Conservation (phyloP, 768 basidiomycete genomes). For the Hygrophorus pudorinus region DNA sequence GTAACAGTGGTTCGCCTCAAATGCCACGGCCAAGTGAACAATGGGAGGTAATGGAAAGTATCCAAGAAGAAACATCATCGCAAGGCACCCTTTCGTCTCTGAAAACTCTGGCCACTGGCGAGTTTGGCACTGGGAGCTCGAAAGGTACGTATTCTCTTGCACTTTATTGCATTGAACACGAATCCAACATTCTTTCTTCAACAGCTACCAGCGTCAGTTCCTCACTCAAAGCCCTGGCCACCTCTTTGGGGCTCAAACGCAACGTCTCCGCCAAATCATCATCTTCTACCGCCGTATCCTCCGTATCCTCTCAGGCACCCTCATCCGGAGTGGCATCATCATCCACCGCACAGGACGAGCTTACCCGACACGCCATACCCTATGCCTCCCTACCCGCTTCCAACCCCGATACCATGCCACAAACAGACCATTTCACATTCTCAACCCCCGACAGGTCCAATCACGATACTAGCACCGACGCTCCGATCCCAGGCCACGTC, state of each 20-base stretch:
- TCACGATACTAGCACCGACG: slow-evolving; percentile 8
- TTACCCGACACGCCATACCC: slow-evolving; percentile 30
- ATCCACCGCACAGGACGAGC: slow-evolving; percentile 23
- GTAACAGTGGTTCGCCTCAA: slow-evolving; percentile 7
- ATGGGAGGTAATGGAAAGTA: slow-evolving; percentile 86
- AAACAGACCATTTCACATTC: slow-evolving; percentile 42
- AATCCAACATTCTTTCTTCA: slow-evolving; percentile 10
- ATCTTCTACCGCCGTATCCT: slow-evolving; percentile 15
- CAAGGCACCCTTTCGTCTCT: slow-evolving; percentile 38
- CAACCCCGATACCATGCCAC: slow-evolving; percentile 23
- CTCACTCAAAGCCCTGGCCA: slow-evolving; percentile 70
- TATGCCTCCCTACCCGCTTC: slow-evolving; percentile 30
- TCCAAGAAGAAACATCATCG: slow-evolving; percentile 50
- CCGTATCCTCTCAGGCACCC: slow-evolving; percentile 12
- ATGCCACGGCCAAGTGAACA: slow-evolving; percentile 62
- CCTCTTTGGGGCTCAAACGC: slow-evolving; percentile 63
- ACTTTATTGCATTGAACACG: slow-evolving; percentile 4
- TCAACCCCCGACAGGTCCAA: slow-evolving; percentile 22
- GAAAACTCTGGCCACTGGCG: slow-evolving; percentile 32
- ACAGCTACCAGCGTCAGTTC: slow-evolving; percentile 55
- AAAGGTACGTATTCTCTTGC: slow-evolving; percentile 36
- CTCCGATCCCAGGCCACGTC: slow-evolving; percentile 52
- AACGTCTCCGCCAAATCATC: slow-evolving; percentile 23
- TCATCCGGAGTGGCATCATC: slow-evolving; percentile 9
- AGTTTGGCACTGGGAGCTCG: slow-evolving; percentile 63